phyloP scores from a whole-genome alignment of 2,329 filamentous ascomycete species.

The Orbilia blumenaviensis region DNA sequence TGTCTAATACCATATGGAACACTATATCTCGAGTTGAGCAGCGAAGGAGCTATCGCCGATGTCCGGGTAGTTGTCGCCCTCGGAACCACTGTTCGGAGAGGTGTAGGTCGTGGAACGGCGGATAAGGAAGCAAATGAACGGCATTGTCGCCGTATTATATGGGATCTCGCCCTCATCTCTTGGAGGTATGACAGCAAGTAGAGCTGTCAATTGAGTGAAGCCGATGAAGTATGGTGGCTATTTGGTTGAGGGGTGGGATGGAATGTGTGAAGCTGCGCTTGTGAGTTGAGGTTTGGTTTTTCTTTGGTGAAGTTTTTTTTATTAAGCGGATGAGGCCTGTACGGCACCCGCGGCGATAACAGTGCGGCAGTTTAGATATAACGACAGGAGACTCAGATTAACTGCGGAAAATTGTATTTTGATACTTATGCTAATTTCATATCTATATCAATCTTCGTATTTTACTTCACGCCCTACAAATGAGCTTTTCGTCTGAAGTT shows the following conservation, averaged over 20 bases:
- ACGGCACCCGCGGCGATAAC: neutral
- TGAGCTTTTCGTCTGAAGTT: neutral
- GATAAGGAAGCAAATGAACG: slow-evolving; percentile 42
- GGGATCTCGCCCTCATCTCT: slow-evolving; percentile 43
- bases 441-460: neutral
- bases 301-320: neutral
- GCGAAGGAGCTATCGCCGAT: slow-evolving; percentile 18
- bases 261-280: neutral
- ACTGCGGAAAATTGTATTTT: neutral
- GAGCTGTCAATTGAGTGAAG: neutral
- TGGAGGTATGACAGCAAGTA: slow-evolving; percentile 3
- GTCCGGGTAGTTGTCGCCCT: slow-evolving; percentile 33
- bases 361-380: neutral
- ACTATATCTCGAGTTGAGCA: slow-evolving; percentile 8
- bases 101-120: slow-evolving; percentile 31
- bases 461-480: neutral
- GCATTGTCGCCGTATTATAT: slow-evolving; percentile 49
- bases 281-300: neutral
- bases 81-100: slow-evolving; percentile 36
- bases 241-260: neutral
- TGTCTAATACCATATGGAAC: slow-evolving; percentile 29
- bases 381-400: neutral
- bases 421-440: too few species aligned
- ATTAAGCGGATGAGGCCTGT: neutral
- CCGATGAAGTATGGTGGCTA: neutral